Evolutionary conservation across 306 rosid genomes (phyloP).

Genomic region (Trifolium dubium): DNA sequence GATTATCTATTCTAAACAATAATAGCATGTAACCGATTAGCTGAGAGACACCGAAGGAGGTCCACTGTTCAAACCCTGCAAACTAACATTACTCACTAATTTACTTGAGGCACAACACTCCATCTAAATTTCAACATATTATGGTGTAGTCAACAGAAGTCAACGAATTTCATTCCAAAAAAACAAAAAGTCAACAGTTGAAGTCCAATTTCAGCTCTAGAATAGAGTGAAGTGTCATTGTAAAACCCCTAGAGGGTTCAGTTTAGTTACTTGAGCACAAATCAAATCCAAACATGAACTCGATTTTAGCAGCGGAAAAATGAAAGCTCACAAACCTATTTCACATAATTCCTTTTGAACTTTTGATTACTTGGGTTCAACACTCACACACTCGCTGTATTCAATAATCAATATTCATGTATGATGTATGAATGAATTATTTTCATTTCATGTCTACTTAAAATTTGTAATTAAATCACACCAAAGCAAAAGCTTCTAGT

Average conservation of each 20-base stretch:
- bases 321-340: too few relatives aligned
- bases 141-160: neutral
- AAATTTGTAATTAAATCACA: constrained; percentile 3
- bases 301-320: too few relatives aligned
- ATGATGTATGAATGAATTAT: neutral
- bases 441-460: neutral
- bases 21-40: neutral
- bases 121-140: constrained; percentile 6
- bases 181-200: constrained; percentile 4
- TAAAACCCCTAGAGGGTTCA: neutral
- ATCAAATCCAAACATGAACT: neutral
- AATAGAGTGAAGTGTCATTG: neutral
- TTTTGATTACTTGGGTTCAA: neutral
- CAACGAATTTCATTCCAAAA: too few relatives aligned
- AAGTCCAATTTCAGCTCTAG: constrained; percentile 15
- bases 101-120: neutral
- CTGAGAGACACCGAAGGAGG: neutral
- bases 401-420: neutral
- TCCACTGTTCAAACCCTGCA: neutral
- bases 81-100: neutral
- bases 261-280: neutral
- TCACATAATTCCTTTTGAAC: neutral
- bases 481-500: neutral
- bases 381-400: neutral
- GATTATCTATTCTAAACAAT: neutral